phyloP scores from a whole-genome alignment of 768 basidiomycete genomes.

The Naematelia aurantialba region DNA sequence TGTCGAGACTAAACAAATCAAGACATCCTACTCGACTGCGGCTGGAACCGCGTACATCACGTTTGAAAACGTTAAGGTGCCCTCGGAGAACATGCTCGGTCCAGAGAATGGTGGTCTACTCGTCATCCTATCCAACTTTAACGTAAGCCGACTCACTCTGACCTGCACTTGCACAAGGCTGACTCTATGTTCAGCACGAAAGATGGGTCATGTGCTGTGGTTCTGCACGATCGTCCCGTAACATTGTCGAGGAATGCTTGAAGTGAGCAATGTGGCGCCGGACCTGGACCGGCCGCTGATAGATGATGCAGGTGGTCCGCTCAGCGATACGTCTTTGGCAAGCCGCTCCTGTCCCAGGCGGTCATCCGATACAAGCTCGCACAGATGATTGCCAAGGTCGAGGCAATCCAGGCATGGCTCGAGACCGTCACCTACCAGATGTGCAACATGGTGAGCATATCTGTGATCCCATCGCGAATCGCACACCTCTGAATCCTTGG shows the following conservation, averaged over 20 bases:
- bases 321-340: slow-evolving; percentile 89
- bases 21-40: slow-evolving; percentile 80
- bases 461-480: too few relatives aligned
- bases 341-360: slow-evolving; percentile 69
- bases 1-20: slow-evolving; percentile 78
- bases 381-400: slow-evolving; percentile 78
- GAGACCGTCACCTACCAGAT: slow-evolving; percentile 85
- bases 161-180: background rate
- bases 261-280: slow-evolving; percentile 52
- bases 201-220: slow-evolving; percentile 86
- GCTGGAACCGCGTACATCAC: slow-evolving; percentile 80
- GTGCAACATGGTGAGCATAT: slow-evolving; percentile 65
- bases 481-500: too few relatives aligned
- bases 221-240: slow-evolving; percentile 68
- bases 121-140: slow-evolving; percentile 77
- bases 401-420: slow-evolving; percentile 78
- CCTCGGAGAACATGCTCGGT: slow-evolving; percentile 81
- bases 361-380: slow-evolving; percentile 86
- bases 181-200: slow-evolving; percentile 61
- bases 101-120: slow-evolving; percentile 74
- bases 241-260: slow-evolving; percentile 77
- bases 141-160: slow-evolving; percentile 49
- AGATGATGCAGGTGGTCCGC: slow-evolving; percentile 65
- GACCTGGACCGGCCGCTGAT: background rate
- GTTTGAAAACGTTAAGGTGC: slow-evolving; percentile 79